Base-by-base conservation (phyloP, 163 green algal species). In the Chlorella variabilis region DNA sequence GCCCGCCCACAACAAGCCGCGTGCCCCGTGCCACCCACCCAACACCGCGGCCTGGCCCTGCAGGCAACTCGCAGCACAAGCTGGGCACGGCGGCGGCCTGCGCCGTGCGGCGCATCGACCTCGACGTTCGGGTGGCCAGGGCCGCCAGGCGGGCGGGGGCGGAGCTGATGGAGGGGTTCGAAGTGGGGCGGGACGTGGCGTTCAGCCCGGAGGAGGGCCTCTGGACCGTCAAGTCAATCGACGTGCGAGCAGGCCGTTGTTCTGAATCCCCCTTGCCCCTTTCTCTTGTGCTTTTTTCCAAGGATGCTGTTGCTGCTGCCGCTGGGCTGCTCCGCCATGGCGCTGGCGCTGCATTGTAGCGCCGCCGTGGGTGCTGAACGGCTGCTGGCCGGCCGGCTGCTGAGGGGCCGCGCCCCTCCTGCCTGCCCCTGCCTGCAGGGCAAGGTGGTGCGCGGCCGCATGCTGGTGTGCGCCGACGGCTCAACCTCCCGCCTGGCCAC, bases 381-480 rank as follows among this genome's bases (percentile, higher is more conserved):
- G n/a, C n/a, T n/a, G n/a, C n/a, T n/a, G n/a, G n/a, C n/a, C n/a
- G 49, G 49, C 17, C 18, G 18, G 49, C 49, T 27, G 49, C 49
- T 18, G 18, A 18, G 49, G 15, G 18, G 49, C 18, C n/a, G n/a
- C n/a, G n/a, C n/a, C n/a, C n/a, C n/a, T 54, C 11, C 45, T 15
- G 15, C 45, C 45, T 54, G 45, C 45, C 11, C 45, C 45, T 54
- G 45, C 45, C 13, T 75, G 70, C 85, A 89, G 84, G 87, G 87
- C n/a, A 82, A 88, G 33, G 75, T 45, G 2, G 92, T 98, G n/a
- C 75, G 80, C 6, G 93, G 88, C 27, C 89, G 94, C 41, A 76
- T 95, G 81, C 89, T 98, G 61, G 86, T 98, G 3, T 95, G 93
- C 87, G 94, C 94, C 65, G 94, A 98, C 78, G 94, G 94, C 51